Evolutionary conservation across 306 rosid genomes (phyloP).

Genomic region (Carpinus viminea): DNA sequence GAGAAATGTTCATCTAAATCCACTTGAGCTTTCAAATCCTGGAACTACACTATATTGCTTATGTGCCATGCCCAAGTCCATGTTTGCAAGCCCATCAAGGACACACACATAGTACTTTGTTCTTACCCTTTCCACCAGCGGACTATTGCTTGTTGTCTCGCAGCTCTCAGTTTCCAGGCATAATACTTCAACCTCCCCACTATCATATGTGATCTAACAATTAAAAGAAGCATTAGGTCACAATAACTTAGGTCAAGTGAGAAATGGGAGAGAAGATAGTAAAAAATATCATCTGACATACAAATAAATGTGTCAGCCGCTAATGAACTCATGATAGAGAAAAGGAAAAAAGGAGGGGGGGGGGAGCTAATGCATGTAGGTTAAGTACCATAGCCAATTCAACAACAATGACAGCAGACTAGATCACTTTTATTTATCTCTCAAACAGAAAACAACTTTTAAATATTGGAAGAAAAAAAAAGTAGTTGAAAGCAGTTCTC

Average conservation of each 20-base stretch:
- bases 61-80: neutral
- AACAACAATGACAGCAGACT: neutral
- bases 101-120: constrained; percentile 4
- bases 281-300: neutral
- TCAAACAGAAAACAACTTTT: neutral
- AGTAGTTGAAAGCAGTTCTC: too few relatives aligned
- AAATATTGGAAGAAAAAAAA: neutral
- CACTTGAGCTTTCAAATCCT: neutral
- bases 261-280: neutral
- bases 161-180: constrained; percentile 42
- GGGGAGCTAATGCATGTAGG: neutral
- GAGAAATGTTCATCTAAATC: neutral
- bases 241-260: neutral
- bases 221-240: constrained; percentile 4
- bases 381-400: neutral
- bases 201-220: constrained; percentile 35
- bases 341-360: too few relatives aligned
- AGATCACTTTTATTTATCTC: neutral
- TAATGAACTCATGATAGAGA: neutral
- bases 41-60: neutral
- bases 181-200: constrained; percentile 29
- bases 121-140: constrained; percentile 43
- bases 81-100: constrained; percentile 9
- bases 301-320: neutral
- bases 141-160: constrained; percentile 29